Conservation (phyloP, 768 basidiomycete species). For the Jaapia argillacea region DNA sequence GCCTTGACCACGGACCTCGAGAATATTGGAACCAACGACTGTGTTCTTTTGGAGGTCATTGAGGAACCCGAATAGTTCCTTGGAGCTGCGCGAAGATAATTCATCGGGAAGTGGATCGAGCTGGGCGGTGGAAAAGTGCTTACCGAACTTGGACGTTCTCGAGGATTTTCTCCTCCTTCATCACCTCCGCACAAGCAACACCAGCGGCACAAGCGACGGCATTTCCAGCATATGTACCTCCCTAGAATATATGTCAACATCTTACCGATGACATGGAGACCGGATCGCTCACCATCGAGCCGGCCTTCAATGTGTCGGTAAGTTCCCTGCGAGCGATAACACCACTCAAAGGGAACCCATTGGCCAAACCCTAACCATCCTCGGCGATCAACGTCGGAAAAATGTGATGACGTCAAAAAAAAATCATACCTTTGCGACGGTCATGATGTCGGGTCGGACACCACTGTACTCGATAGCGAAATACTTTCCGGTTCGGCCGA, state of each 20-base stretch:
- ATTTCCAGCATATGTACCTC: conserved; percentile 89
- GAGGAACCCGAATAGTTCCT: conserved; percentile 59
- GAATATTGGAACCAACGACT: conserved; percentile 43
- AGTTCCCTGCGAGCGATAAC: conserved; percentile 74
- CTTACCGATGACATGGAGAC: background rate
- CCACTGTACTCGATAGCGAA: conserved; percentile 80
- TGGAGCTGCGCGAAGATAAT: conserved; percentile 34
- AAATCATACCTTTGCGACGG: conserved; percentile 69
- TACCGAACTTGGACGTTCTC: conserved; percentile 71
- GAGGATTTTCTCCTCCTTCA: conserved; percentile 73
- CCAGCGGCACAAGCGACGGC: conserved; percentile 90
- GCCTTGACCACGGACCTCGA: conserved; percentile 83
- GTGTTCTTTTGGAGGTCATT: conserved; percentile 45
- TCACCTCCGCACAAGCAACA: conserved; percentile 67
- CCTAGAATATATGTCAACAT: conserved; percentile 28
- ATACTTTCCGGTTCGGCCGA: conserved; percentile 76
- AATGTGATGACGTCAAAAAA: background rate
- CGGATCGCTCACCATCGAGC: conserved; percentile 52
- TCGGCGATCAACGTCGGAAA: conserved; percentile 1
- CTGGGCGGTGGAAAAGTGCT: background rate
- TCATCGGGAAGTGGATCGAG: background rate
- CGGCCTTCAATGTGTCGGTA: conserved; percentile 68
- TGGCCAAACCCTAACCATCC: conserved; percentile 56
- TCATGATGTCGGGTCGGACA: conserved; percentile 80
- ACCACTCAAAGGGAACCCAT: conserved; percentile 90